Percentiles rank a stretch among this genome's conserved stretches.
These are phyloP conservation scores for Ichthyophthirius multifiliis DNA, from an alignment of 169 alveolate genomes.

Conservation along the genomic window DNA sequence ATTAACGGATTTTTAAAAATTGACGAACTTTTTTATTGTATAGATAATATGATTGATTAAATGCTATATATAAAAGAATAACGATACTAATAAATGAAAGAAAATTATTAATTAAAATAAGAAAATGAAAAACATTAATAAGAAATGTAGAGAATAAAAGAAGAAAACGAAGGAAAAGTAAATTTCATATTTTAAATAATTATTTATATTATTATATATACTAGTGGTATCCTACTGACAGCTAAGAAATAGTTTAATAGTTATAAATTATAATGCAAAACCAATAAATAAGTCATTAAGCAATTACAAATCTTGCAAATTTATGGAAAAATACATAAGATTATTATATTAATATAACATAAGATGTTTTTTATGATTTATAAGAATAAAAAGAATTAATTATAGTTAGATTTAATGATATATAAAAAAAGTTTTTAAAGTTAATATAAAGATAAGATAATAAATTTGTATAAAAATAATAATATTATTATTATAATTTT, in stretches of 20 bases:
- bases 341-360: conserved; percentile 50
- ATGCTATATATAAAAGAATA: not conserved
- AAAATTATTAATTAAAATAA: not conserved
- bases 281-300: conserved; percentile 33
- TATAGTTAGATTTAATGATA: conserved; percentile 36
- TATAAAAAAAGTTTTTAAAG: conserved; percentile 55
- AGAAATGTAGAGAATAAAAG: conserved; percentile 3
- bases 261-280: not conserved
- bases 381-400: conserved; percentile 64
- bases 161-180: conserved; percentile 44
- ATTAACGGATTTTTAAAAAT: not conserved
- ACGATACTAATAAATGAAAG: conserved; percentile 1
- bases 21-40: not conserved
- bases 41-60: not conserved
- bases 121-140: conserved; percentile 11
- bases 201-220: too few relatives aligned
- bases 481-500: not conserved
- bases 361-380: conserved; percentile 47
- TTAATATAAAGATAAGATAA: conserved; percentile 63
- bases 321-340: conserved; percentile 59
- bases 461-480: conserved; percentile 19
- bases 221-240: conserved; percentile 9
- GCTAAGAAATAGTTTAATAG: conserved; percentile 21
- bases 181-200: not conserved
- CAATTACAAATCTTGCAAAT: conserved; percentile 48